Percentiles rank a stretch among this genome's conserved stretches.
Evolutionary conservation across 2,329 filamentous ascomycete genomes (phyloP).

Genomic region (Beauveria scarabaeidicola): DNA sequence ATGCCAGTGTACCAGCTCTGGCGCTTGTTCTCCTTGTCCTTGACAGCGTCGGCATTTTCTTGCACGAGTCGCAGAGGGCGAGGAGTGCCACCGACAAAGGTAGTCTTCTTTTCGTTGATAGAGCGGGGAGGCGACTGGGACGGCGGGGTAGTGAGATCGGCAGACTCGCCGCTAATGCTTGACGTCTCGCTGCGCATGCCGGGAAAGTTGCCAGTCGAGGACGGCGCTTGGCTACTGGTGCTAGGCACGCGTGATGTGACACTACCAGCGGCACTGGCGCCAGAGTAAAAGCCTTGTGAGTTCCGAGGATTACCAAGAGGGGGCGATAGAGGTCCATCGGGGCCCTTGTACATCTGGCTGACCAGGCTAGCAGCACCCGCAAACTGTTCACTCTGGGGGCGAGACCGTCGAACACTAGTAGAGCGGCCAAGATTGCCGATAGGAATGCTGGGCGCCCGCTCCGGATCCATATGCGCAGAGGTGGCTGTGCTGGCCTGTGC

Average conservation of each 20-base stretch:
- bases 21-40: slow-evolving; percentile 47
- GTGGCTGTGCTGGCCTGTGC: slow-evolving; percentile 31
- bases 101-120: slow-evolving; percentile 47
- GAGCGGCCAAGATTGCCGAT: slow-evolving; percentile 50
- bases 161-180: slow-evolving; percentile 61
- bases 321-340: slow-evolving; percentile 54
- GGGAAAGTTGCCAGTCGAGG: slow-evolving; percentile 56
- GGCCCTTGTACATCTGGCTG: slow-evolving; percentile 81
- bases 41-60: slow-evolving; percentile 52
- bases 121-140: slow-evolving; percentile 46
- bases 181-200: slow-evolving; percentile 59
- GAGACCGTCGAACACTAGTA: slow-evolving; percentile 43
- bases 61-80: slow-evolving; percentile 81
- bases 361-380: slow-evolving; percentile 59
- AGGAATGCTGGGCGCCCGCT: slow-evolving; percentile 69
- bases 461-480: slow-evolving; percentile 53
- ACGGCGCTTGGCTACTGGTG: slow-evolving; percentile 34
- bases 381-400: slow-evolving; percentile 57
- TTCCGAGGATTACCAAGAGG: slow-evolving; percentile 49
- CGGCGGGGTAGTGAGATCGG: slow-evolving; percentile 36
- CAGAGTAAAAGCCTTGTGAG: slow-evolving; percentile 56
- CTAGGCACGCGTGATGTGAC: slow-evolving; percentile 44
- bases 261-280: slow-evolving; percentile 38
- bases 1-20: slow-evolving; percentile 48
- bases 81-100: slow-evolving; percentile 61